A percentile compares a stretch with the other conserved stretches of the same genome.
These are phyloP conservation scores for Paecilomyces niveus DNA, from an alignment of 2,329 filamentous ascomycete genomes.

Conservation along the genomic window DNA sequence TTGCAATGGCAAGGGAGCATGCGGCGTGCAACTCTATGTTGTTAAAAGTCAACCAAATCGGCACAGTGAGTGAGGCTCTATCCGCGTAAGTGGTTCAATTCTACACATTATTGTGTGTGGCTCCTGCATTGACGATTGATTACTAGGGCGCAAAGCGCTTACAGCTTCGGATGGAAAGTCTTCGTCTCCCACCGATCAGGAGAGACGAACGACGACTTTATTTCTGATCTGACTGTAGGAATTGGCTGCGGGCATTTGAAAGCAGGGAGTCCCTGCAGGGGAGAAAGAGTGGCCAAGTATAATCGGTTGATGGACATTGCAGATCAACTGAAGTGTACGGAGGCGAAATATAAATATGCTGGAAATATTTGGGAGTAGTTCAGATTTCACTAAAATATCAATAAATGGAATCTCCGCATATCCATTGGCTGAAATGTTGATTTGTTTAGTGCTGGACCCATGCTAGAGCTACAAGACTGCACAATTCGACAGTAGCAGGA, in stretches of 20 bases:
- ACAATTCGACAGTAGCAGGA: too few species aligned
- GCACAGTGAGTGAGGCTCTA: conserved; percentile 35
- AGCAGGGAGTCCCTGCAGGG: conserved; percentile 32
- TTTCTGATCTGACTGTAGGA: conserved; percentile 35
- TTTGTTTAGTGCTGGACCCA: too few species aligned
- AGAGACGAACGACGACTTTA: conserved; percentile 39
- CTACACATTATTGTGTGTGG: not conserved
- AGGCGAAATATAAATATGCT: conserved; percentile 18
- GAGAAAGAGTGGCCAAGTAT: conserved; percentile 38
- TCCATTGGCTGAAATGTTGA: too few species aligned
- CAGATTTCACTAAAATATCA: not conserved
- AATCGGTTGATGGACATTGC: conserved; percentile 41
- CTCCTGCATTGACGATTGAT: not conserved
- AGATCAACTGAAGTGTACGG: conserved; percentile 18
- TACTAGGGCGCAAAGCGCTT: conserved; percentile 23
- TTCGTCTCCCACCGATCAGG: conserved; percentile 39
- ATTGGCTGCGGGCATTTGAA: conserved; percentile 35
- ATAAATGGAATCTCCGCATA: too few species aligned
- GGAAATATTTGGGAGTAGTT: conserved; percentile 7
- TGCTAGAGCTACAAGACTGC: too few species aligned
- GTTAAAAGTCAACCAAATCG: conserved; percentile 40
- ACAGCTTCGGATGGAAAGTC: conserved; percentile 30
- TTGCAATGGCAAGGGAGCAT: conserved; percentile 28
- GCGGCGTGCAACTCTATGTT: conserved; percentile 35
- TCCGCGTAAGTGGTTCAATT: conserved; percentile 22